These are phyloP conservation scores for Taphrina populina DNA, from an alignment of 1,139 yeast genomes.

Conservation along the genomic window DNA sequence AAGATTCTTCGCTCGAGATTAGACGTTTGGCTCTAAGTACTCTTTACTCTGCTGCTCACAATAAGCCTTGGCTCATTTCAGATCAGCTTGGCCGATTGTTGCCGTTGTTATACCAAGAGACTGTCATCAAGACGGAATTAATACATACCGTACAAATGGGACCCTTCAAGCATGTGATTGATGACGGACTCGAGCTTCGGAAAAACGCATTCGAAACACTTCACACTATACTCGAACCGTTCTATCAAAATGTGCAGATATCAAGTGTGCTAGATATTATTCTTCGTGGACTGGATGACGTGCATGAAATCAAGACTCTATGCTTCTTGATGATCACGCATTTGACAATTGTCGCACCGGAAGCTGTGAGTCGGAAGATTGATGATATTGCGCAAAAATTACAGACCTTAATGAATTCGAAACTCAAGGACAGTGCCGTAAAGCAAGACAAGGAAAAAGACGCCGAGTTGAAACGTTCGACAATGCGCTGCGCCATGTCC, in stretches of 20 bases:
- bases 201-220: conserved; percentile 71
- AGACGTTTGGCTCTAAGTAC: conserved; percentile 59
- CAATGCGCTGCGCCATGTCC: conserved; percentile 27
- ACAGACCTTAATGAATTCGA: conserved; percentile 45
- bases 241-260: conserved; percentile 37
- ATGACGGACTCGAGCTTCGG: conserved; percentile 72
- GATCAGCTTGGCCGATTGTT: conserved; percentile 55
- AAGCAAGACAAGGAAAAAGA: conserved; percentile 55
- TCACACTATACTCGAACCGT: conserved; percentile 52
- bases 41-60: conserved; percentile 61
- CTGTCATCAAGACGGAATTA: conserved; percentile 57
- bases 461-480: conserved; percentile 43
- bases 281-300: conserved; percentile 49
- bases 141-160: conserved; percentile 77
- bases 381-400: conserved; percentile 45
- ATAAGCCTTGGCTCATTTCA: conserved; percentile 54
- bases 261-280: conserved; percentile 44
- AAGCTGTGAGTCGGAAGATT: conserved; percentile 31
- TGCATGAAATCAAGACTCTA: conserved; percentile 51
- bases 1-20: conserved; percentile 42
- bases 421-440: conserved; percentile 52
- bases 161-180: conserved; percentile 79
- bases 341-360: conserved; percentile 43
- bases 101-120: conserved; percentile 56
- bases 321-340: conserved; percentile 48